Percentiles rank a stretch among this genome's conserved stretches.
These are phyloP conservation scores for Macadamia integrifolia DNA, from an alignment of 164 flowering plant genomes.

Conservation along the genomic window DNA sequence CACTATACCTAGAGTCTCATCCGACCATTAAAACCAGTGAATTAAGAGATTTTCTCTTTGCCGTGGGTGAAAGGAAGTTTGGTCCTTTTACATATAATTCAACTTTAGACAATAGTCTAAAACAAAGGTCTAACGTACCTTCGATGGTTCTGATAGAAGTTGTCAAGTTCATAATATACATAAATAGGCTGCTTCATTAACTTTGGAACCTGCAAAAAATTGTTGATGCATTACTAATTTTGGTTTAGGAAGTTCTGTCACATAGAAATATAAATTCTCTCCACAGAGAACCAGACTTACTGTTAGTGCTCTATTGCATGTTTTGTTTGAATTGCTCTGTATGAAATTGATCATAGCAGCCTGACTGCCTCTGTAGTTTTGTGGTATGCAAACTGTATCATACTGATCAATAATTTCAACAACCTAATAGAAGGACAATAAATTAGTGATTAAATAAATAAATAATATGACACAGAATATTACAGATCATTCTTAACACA, in stretches of 20 bases:
- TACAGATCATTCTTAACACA: conserved; percentile 13
- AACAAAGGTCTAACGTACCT: conserved; percentile 30
- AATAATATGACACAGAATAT: background rate
- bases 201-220: conserved; percentile 45
- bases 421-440: conserved; percentile 37
- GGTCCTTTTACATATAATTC: no score
- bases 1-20: no score
- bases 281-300: conserved; percentile 29
- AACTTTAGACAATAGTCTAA: background rate
- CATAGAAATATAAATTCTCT: background rate
- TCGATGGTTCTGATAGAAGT: conserved; percentile 83
- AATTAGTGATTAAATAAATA: background rate
- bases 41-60: no score
- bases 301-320: conserved; percentile 44
- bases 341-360: conserved; percentile 43
- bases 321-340: conserved; percentile 40
- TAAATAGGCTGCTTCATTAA: conserved; percentile 68
- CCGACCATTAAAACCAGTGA: no score
- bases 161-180: conserved; percentile 76
- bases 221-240: background rate
- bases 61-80: no score
- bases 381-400: conserved; percentile 69
- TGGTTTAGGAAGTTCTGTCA: background rate
- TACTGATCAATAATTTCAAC: conserved; percentile 81
- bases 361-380: conserved; percentile 11